Evolutionary conservation across 2,329 filamentous ascomycete genomes (phyloP).

Genomic region (Paramyrothecium sp.): DNA sequence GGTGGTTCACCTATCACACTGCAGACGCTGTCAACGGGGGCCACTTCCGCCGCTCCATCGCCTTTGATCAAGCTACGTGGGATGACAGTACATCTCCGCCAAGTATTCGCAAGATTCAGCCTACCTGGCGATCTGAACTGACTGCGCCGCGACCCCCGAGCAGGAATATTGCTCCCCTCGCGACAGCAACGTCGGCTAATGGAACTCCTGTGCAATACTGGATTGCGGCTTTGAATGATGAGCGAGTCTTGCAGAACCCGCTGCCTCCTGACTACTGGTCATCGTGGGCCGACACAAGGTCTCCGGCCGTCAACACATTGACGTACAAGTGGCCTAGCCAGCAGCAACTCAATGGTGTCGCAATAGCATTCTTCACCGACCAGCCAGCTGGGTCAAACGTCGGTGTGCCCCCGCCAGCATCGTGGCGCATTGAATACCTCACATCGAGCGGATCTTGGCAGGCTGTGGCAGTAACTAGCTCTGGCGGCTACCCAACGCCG

Average conservation of each 20-base stretch:
- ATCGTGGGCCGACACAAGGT: conserved; percentile 27
- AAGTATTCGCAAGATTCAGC: conserved; percentile 23
- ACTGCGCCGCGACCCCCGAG: conserved; percentile 18
- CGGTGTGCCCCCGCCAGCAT: conserved; percentile 25
- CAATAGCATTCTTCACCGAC: conserved; percentile 28
- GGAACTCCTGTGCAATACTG: conserved; percentile 35
- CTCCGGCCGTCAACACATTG: conserved; percentile 25
- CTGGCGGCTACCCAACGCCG: conserved; percentile 18
- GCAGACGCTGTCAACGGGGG: conserved; percentile 29
- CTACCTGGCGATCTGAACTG: conserved; percentile 22
- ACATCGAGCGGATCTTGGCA: conserved; percentile 15
- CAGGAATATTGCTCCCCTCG: conserved; percentile 30
- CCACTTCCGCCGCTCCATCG: conserved; percentile 33
- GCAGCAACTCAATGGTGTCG: conserved; percentile 25
- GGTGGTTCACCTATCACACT: conserved; percentile 33
- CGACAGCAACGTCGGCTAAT: conserved; percentile 17
- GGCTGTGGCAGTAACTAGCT: conserved; percentile 12
- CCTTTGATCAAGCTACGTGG: conserved; percentile 29
- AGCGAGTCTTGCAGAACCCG: conserved; percentile 23
- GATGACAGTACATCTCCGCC: conserved; percentile 25
- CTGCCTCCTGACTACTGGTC: conserved; percentile 36
- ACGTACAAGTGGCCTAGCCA: conserved; percentile 26
- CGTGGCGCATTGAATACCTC: conserved; percentile 24
- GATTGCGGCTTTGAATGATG: conserved; percentile 31
- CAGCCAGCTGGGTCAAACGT: conserved; percentile 24